phyloP scores from a whole-genome alignment of 805 yeast species.

The Wickerhamiella allomyrinae region DNA sequence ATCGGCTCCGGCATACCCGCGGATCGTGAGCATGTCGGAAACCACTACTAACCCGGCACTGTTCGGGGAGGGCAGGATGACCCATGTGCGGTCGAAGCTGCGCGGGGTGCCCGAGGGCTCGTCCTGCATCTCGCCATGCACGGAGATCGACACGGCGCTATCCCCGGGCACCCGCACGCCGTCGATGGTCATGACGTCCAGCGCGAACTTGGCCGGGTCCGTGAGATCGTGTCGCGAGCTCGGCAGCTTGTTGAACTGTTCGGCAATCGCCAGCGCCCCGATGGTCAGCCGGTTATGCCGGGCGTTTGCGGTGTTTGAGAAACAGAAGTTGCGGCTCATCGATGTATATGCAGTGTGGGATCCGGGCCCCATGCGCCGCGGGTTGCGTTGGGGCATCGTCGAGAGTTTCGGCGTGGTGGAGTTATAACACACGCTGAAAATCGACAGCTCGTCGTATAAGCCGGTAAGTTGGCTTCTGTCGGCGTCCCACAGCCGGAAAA shows the following conservation, averaged over 20 bases:
- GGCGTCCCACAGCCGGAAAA: slow-evolving; percentile 66
- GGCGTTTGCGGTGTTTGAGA: slow-evolving; percentile 35
- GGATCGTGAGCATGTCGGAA: slow-evolving; percentile 61
- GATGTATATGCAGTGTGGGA: neutral
- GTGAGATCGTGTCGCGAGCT: slow-evolving; percentile 57
- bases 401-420: slow-evolving; percentile 44
- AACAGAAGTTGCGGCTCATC: slow-evolving; percentile 38
- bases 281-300: slow-evolving; percentile 44
- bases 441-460: slow-evolving; percentile 70
- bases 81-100: slow-evolving; percentile 74
- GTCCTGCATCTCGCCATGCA: slow-evolving; percentile 82
- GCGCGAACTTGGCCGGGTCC: slow-evolving; percentile 51
- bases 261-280: slow-evolving; percentile 56
- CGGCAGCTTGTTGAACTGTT: slow-evolving; percentile 57
- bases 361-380: slow-evolving; percentile 2
- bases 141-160: slow-evolving; percentile 58
- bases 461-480: slow-evolving; percentile 55
- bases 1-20: slow-evolving; percentile 21
- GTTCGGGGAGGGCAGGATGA: slow-evolving; percentile 51
- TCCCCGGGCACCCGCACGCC: slow-evolving; percentile 45
- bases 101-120: slow-evolving; percentile 34
- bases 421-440: slow-evolving; percentile 70
- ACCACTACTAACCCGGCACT: slow-evolving; percentile 68
- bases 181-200: slow-evolving; percentile 48
- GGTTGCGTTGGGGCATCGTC: slow-evolving; percentile 3